Conservation (phyloP, 2,329 filamentous ascomycete species). For the Knufia fluminis region DNA sequence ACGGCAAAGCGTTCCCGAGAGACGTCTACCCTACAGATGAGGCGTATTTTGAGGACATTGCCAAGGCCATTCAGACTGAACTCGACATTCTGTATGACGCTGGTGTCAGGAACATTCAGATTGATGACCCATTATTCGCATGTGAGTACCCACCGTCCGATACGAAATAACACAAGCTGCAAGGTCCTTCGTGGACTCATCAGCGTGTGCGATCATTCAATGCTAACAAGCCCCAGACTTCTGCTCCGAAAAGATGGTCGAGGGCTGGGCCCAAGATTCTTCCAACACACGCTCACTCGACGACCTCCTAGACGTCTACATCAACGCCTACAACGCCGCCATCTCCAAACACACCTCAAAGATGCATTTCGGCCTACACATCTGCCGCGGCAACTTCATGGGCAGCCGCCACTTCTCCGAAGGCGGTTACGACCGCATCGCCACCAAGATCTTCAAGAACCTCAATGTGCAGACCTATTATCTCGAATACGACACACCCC, state of each 20-base stretch:
- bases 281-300: conserved; percentile 57
- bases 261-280: conserved; percentile 56
- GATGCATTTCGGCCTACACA: conserved; percentile 62
- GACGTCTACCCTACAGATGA: conserved; percentile 42
- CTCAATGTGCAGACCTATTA: conserved; percentile 54
- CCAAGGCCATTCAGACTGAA: conserved; percentile 46
- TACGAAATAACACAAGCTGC: too few species aligned
- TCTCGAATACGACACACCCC: conserved; percentile 54
- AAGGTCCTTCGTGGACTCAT: too few species aligned
- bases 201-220: too few species aligned
- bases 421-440: conserved; percentile 55
- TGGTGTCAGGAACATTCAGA: conserved; percentile 51
- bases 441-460: conserved; percentile 50
- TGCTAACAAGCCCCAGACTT: conserved; percentile 42
- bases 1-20: conserved; percentile 40
- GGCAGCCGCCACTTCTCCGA: conserved; percentile 51
- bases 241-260: conserved; percentile 56
- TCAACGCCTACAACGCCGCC: conserved; percentile 61
- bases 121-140: conserved; percentile 52
- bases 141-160: conserved; percentile 36
- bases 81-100: conserved; percentile 43
- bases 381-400: conserved; percentile 57
- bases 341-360: conserved; percentile 51
- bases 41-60: conserved; percentile 51
- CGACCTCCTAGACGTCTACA: conserved; percentile 60